A percentile compares a stretch with the other conserved stretches of the same genome.
phyloP scores from a whole-genome alignment of 1,139 yeast genomes.

The Lodderomyces margitis region DNA sequence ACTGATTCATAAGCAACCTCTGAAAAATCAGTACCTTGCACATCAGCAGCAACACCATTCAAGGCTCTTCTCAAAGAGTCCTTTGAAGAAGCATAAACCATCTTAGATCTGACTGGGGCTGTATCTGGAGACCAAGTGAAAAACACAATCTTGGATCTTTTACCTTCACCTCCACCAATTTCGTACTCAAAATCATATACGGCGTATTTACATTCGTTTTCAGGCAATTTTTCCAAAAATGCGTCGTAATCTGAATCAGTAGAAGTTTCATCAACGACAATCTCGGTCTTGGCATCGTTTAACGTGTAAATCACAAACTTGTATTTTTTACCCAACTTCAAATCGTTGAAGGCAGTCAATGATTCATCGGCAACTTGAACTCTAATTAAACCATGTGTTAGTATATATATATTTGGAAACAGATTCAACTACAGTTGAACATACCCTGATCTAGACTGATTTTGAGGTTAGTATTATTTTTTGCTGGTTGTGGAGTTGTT shows the following conservation, averaged over 20 bases:
- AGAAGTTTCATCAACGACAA: constrained; percentile 85
- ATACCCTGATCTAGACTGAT: constrained; percentile 68
- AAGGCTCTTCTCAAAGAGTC: constrained; percentile 97
- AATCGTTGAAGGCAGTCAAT: constrained; percentile 87
- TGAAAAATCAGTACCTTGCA: constrained; percentile 97
- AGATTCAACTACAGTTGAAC: constrained; percentile 21
- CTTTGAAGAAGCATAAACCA: constrained; percentile 97
- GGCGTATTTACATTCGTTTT: constrained; percentile 94
- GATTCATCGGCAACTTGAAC: constrained; percentile 97
- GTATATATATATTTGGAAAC: constrained; percentile 10
- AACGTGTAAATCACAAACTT: constrained; percentile 80
- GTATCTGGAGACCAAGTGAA: constrained; percentile 98
- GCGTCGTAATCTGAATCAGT: constrained; percentile 71
- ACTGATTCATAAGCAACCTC: constrained; percentile 95
- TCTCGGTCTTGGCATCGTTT: constrained; percentile 84
- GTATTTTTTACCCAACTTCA: constrained; percentile 89
- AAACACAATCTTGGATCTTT: constrained; percentile 91
- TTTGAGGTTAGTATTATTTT: constrained; percentile 17
- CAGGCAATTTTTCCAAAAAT: constrained; percentile 86
- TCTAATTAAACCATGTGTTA: constrained; percentile 39
- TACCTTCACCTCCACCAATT: constrained; percentile 86
- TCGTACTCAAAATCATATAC: constrained; percentile 96
- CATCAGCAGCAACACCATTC: constrained; percentile 89
- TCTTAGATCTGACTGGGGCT: constrained; percentile 91
- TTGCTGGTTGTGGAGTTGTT: no score